A percentile compares a stretch with the other conserved stretches of the same genome.
These are phyloP conservation scores for Arthroderma uncinatum DNA, from an alignment of 2,329 filamentous ascomycete species.

Conservation along the genomic window DNA sequence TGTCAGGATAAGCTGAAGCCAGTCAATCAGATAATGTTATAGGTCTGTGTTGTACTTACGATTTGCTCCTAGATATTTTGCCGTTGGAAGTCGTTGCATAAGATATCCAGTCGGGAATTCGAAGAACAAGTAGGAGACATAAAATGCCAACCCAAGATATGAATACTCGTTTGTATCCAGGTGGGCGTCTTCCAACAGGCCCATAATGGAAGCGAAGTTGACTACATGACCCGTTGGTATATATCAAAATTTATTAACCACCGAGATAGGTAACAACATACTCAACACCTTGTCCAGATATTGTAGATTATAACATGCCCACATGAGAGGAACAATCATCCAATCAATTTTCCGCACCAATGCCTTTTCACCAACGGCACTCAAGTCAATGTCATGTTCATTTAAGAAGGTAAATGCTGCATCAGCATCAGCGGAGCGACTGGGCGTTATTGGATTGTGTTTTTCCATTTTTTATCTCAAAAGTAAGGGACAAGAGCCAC, in stretches of 20 bases:
- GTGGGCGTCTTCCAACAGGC: conserved; percentile 37
- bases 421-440: conserved; percentile 50
- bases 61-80: conserved; percentile 54
- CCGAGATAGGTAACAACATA: conserved; percentile 16
- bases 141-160: conserved; percentile 65
- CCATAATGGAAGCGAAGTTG: conserved; percentile 31
- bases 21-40: neutral
- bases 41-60: neutral
- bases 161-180: conserved; percentile 45
- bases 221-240: neutral
- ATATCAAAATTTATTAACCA: neutral
- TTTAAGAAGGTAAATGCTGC: conserved; percentile 80
- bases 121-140: conserved; percentile 58
- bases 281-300: conserved; percentile 47
- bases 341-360: conserved; percentile 29
- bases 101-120: conserved; percentile 62
- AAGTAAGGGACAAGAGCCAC: neutral
- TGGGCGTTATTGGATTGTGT: neutral
- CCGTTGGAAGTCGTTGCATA: conserved; percentile 53
- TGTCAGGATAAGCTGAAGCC: neutral
- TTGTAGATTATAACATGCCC: conserved; percentile 47
- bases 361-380: conserved; percentile 21
- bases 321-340: conserved; percentile 43
- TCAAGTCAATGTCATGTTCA: conserved; percentile 68
- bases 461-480: neutral